Percentiles rank a stretch among this genome's conserved stretches.
Evolutionary conservation across 2,329 filamentous ascomycete genomes (phyloP).

Genomic region (Calonectria henricotiae): DNA sequence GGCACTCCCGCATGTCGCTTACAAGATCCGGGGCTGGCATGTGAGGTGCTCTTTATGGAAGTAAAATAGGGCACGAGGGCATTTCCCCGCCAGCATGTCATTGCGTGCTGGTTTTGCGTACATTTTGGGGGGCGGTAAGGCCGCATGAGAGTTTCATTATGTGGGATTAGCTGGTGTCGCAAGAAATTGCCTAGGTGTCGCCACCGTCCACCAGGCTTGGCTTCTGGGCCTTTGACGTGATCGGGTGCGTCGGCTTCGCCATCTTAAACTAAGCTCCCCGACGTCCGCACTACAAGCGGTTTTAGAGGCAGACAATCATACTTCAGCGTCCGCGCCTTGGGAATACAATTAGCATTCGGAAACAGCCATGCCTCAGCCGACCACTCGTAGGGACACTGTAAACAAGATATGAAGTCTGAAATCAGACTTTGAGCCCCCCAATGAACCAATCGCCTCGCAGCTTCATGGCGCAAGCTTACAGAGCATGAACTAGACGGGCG

Average conservation of each 20-base stretch:
- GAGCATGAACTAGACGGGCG: conserved; percentile 3
- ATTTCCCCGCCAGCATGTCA: conserved; percentile 51
- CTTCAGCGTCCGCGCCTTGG: background rate
- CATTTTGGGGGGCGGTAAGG: conserved; percentile 27
- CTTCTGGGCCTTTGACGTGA: conserved; percentile 29
- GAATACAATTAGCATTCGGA: background rate
- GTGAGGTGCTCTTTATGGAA: conserved; percentile 37
- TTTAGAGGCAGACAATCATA: background rate
- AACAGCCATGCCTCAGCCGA: background rate
- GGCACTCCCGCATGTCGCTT: conserved; percentile 22
- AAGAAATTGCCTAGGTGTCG: conserved; percentile 34
- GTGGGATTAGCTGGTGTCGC: conserved; percentile 32
- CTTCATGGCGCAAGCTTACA: conserved; percentile 2
- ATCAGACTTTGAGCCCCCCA: conserved; percentile 5
- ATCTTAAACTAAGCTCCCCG: conserved; percentile 3
- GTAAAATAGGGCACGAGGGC: conserved; percentile 45
- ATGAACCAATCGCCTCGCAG: conserved; percentile 18
- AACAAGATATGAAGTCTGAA: conserved; percentile 14
- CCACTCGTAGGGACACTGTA: conserved; percentile 1
- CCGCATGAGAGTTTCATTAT: conserved; percentile 18
- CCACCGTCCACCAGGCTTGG: conserved; percentile 35
- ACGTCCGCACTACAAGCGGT: background rate
- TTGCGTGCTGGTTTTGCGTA: conserved; percentile 46
- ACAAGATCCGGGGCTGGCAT: conserved; percentile 33
- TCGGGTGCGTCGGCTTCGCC: conserved; percentile 23